Conservation (phyloP, 2,329 filamentous ascomycete species). For the Colletotrichum liaoningense region DNA sequence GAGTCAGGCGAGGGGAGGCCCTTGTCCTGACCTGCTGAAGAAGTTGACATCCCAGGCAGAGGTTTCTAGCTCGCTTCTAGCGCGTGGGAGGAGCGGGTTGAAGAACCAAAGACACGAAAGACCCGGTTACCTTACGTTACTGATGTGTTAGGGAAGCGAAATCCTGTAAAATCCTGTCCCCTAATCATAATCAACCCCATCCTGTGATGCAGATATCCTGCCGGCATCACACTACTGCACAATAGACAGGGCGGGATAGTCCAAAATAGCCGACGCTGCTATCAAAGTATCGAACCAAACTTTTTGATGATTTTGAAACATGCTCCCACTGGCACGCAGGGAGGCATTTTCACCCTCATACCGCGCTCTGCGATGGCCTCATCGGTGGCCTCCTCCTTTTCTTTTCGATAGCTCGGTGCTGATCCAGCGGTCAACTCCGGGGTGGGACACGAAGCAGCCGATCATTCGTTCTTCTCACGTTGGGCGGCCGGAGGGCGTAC, state of each 20-base stretch:
- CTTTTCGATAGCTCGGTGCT: not conserved
- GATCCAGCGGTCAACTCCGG: constrained; percentile 10
- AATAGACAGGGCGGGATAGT: not conserved
- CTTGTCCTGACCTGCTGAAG: constrained; percentile 6
- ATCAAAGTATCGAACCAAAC: not conserved
- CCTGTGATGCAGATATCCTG: not conserved
- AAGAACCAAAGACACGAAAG: not conserved
- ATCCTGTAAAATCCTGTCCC: not conserved
- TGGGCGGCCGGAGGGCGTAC: not conserved
- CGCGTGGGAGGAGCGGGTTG: not conserved
- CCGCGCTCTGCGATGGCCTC: not conserved
- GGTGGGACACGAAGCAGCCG: not conserved
- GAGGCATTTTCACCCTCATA: not conserved
- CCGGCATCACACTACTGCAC: not conserved
- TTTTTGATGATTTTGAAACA: constrained; percentile 12
- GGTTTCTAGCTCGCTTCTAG: constrained; percentile 34
- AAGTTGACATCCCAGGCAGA: constrained; percentile 13
- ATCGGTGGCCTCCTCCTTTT: not conserved
- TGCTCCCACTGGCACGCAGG: not conserved
- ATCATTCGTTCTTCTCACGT: not conserved
- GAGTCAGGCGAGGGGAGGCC: constrained; percentile 26
- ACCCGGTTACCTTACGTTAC: not conserved
- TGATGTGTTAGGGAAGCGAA: not conserved
- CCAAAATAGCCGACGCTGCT: not conserved
- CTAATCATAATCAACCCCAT: not conserved